phyloP scores from a whole-genome alignment of 306 rosid genomes.

The Acacia acuminata region DNA sequence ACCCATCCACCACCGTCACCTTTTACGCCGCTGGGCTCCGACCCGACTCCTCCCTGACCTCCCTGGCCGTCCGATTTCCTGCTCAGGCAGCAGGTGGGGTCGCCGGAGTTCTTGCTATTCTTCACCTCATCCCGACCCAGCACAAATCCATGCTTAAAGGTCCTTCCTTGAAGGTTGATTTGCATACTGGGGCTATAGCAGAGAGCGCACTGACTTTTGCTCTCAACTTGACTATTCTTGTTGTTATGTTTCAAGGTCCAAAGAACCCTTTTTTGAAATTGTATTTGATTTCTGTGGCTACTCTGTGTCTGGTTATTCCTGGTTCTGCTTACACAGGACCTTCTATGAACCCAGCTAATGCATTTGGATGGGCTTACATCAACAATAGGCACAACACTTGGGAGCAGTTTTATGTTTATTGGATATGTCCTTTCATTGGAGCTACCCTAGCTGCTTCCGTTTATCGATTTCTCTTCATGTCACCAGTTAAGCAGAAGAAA shows the following conservation, averaged over 20 bases:
- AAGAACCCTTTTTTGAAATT: constrained; percentile 47
- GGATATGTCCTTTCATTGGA: constrained; percentile 62
- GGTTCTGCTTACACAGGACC: constrained; percentile 67
- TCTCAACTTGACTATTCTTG: constrained; percentile 45
- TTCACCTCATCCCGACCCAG: constrained; percentile 36
- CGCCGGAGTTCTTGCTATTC: constrained; percentile 43
- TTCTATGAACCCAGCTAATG: constrained; percentile 79
- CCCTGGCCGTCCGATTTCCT: constrained; percentile 46
- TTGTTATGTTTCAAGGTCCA: constrained; percentile 51
- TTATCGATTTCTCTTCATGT: constrained; percentile 39
- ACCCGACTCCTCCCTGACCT: constrained; percentile 33
- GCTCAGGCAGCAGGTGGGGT: constrained; percentile 58
- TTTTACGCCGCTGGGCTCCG: constrained; percentile 42
- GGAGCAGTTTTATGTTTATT: constrained; percentile 68
- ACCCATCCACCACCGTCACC: constrained; percentile 44
- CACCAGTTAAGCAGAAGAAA: constrained; percentile 61
- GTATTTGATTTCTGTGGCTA: constrained; percentile 50
- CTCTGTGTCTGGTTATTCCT: constrained; percentile 38
- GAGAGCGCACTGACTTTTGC: constrained; percentile 52
- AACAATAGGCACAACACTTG: constrained; percentile 52
- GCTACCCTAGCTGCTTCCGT: constrained; percentile 50
- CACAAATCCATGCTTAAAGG: constrained; percentile 50
- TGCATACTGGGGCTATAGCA: constrained; percentile 56
- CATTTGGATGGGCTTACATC: constrained; percentile 70
- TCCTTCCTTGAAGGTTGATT: constrained; percentile 60